Percentiles rank a stretch among this genome's conserved stretches.
Evolutionary conservation across 352 stramenopile species (phyloP).

Genomic region (Phytophthora palmivora): DNA sequence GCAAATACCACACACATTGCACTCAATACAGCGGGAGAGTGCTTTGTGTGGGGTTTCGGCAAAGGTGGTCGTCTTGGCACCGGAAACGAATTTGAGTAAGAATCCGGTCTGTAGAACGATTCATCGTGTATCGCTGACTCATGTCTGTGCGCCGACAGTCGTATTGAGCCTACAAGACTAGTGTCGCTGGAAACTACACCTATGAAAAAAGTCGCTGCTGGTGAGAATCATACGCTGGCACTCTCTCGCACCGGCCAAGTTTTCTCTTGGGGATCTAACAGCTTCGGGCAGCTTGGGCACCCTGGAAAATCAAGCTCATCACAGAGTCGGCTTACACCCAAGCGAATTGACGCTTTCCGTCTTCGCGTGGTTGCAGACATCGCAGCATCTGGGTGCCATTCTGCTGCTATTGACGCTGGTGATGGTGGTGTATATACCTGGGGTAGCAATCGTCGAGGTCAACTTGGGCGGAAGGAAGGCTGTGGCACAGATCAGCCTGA

Average conservation of each 20-base stretch:
- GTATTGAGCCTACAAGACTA: slow-evolving; percentile 69
- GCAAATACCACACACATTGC: slow-evolving; percentile 85
- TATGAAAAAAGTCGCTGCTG: slow-evolving; percentile 71
- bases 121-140: slow-evolving; percentile 1
- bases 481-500: slow-evolving; percentile 72
- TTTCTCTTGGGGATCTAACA: slow-evolving; percentile 88
- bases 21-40: slow-evolving; percentile 64
- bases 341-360: slow-evolving; percentile 78
- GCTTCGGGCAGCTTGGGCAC: slow-evolving; percentile 80
- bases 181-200: slow-evolving; percentile 56
- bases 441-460: slow-evolving; percentile 82
- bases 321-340: slow-evolving; percentile 67
- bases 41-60: slow-evolving; percentile 86
- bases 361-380: slow-evolving; percentile 64
- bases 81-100: slow-evolving; percentile 82
- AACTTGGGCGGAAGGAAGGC: slow-evolving; percentile 82
- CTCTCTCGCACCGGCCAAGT: slow-evolving; percentile 71
- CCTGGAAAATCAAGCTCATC: slow-evolving; percentile 61
- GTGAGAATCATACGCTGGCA: slow-evolving; percentile 84
- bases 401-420: slow-evolving; percentile 58
- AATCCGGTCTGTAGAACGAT: background rate
- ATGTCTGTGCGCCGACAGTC: slow-evolving; percentile 35
- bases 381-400: slow-evolving; percentile 76
- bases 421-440: slow-evolving; percentile 73
- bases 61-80: slow-evolving; percentile 81